These are phyloP conservation scores for Rosa lucieae DNA, from an alignment of 306 rosid species.

Conservation along the genomic window DNA sequence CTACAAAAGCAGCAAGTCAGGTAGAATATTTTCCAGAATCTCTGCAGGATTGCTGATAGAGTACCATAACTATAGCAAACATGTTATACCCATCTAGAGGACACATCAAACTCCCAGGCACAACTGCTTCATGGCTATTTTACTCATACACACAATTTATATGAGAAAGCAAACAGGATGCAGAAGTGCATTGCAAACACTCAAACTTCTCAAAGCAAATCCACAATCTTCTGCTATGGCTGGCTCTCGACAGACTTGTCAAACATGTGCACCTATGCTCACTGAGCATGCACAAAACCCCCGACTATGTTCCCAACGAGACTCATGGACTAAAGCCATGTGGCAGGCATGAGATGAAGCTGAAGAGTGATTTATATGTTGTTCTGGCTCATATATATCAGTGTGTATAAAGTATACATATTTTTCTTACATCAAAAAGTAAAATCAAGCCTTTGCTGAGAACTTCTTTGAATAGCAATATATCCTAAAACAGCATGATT, in stretches of 20 bases:
- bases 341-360: constrained; percentile 37
- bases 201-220: constrained; percentile 60
- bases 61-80: constrained; percentile 74
- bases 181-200: constrained; percentile 55
- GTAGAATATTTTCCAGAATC: constrained; percentile 93
- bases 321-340: constrained; percentile 33
- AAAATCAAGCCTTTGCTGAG: constrained; percentile 3
- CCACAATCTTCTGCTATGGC: constrained; percentile 56
- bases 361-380: constrained; percentile 24
- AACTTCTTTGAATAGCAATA: neutral
- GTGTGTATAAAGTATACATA: neutral
- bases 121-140: constrained; percentile 70
- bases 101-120: constrained; percentile 73
- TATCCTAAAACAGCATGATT: neutral
- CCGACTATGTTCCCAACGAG: constrained; percentile 27
- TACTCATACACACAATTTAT: constrained; percentile 59
- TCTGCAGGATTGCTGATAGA: constrained; percentile 89
- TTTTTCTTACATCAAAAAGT: neutral
- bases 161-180: constrained; percentile 52
- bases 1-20: constrained; percentile 96
- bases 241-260: constrained; percentile 53
- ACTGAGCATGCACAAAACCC: constrained; percentile 40
- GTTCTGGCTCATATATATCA: constrained; percentile 8
- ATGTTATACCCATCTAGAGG: constrained; percentile 66
- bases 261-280: constrained; percentile 53